Evolutionary conservation across 2,329 filamentous ascomycete genomes (phyloP).

Genomic region (Colletotrichum sp.): DNA sequence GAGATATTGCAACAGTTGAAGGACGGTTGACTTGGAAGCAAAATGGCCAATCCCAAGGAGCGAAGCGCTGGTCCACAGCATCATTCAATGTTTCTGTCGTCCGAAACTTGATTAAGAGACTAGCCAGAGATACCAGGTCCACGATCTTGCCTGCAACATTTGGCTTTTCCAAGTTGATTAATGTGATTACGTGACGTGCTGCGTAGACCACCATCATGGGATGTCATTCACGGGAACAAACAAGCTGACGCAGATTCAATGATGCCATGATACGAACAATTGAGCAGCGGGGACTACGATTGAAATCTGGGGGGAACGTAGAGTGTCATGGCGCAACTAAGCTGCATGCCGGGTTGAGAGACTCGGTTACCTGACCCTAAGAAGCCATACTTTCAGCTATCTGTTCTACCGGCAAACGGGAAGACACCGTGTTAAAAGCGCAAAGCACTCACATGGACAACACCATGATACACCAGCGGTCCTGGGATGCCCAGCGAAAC

Average conservation of each 20-base stretch:
- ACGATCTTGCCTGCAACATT: not conserved
- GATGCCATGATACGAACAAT: not conserved
- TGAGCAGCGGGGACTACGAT: not conserved
- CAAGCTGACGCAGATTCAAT: not conserved
- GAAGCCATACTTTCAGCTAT: not conserved
- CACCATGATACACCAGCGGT: not conserved
- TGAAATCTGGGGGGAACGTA: not conserved
- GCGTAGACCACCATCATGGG: fast-evolving
- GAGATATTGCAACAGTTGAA: not conserved
- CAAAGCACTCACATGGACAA: not conserved
- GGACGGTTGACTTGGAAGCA: not conserved
- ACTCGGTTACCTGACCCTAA: not conserved
- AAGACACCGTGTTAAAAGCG: not conserved
- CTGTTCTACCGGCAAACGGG: not conserved
- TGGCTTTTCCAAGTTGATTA: not conserved
- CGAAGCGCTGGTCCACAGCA: not conserved
- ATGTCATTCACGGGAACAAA: not conserved
- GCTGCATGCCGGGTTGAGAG: not conserved
- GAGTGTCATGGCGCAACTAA: not conserved
- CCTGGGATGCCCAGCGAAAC: not conserved
- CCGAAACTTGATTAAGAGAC: not conserved
- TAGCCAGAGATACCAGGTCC: not conserved
- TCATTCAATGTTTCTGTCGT: not conserved
- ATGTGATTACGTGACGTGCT: not conserved
- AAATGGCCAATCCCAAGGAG: not conserved